These are phyloP conservation scores for Colletotrichum abscissum DNA, from an alignment of 2,329 filamentous ascomycete species.

Conservation along the genomic window DNA sequence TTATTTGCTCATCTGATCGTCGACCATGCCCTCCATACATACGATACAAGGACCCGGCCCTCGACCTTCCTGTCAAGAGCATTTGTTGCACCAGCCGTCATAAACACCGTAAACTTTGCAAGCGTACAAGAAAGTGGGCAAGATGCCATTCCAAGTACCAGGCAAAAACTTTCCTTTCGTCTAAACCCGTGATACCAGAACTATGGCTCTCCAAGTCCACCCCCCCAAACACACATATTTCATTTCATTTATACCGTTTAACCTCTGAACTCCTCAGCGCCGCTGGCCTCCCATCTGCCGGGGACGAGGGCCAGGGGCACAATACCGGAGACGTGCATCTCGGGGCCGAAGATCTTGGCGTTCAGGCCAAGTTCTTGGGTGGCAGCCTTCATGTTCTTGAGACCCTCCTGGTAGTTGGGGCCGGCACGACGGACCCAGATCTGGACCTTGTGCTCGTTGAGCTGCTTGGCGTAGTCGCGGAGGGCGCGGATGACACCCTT, in stretches of 20 bases:
- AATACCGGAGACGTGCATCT: slow-evolving; percentile 98
- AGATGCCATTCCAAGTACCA: slow-evolving; percentile 30
- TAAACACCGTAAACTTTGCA: slow-evolving; percentile 38
- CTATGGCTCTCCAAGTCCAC: slow-evolving; percentile 21
- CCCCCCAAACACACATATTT: slow-evolving; percentile 1
- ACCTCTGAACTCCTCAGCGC: slow-evolving; percentile 69
- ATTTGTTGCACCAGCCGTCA: slow-evolving; percentile 36
- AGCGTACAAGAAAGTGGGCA: slow-evolving; percentile 37
- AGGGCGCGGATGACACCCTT: slow-evolving; percentile 99
- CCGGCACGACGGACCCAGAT: slow-evolving; percentile 94
- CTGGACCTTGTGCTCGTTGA: slow-evolving; percentile 96
- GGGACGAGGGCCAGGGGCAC: slow-evolving; percentile 88
- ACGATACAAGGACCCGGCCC: slow-evolving; percentile 36
- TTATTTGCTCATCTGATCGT: slow-evolving; percentile 38
- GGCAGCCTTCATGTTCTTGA: slow-evolving; percentile 99
- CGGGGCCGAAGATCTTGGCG: slow-evolving; percentile 72
- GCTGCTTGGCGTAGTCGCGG: slow-evolving; percentile 84
- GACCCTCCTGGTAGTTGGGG: slow-evolving; percentile 99
- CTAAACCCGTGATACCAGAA: slow-evolving; percentile 27
- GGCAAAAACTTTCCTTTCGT: slow-evolving; percentile 35
- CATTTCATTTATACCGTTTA: slow-evolving; percentile 47
- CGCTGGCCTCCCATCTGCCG: slow-evolving; percentile 72
- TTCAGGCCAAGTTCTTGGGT: slow-evolving; percentile 90
- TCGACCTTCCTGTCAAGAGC: slow-evolving; percentile 33
- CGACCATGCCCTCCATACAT: slow-evolving; percentile 37